These are phyloP conservation scores for Hyphopichia homilentoma DNA, from an alignment of 805 yeast species.

Conservation along the genomic window DNA sequence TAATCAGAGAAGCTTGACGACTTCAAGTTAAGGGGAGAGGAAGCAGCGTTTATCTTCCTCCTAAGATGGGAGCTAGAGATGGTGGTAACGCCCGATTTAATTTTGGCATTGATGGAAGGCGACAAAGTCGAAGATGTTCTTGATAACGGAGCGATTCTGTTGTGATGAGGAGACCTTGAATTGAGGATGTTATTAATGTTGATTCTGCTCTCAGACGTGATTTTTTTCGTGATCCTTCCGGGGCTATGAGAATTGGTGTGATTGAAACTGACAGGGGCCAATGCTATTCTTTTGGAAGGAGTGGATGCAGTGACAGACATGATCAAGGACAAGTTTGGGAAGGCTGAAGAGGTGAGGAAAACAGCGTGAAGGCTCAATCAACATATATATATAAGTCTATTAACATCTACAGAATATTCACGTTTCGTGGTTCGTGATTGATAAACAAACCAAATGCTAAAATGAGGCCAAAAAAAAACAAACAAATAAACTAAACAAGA, in stretches of 20 bases:
- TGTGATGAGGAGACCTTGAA: too few species aligned
- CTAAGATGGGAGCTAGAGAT: neutral
- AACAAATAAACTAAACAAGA: too few species aligned
- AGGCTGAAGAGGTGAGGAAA: neutral
- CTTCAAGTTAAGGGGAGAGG: too few species aligned
- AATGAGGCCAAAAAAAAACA: too few species aligned
- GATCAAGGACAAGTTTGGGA: neutral
- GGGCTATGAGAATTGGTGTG: conserved; percentile 5
- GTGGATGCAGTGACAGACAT: conserved; percentile 3
- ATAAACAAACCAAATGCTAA: too few species aligned
- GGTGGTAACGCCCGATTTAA: neutral
- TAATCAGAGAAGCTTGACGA: conserved; percentile 3
- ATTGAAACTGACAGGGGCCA: conserved; percentile 38
- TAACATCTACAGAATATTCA: too few species aligned
- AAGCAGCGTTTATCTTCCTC: neutral
- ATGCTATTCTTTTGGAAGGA: conserved; percentile 29
- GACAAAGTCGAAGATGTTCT: neutral
- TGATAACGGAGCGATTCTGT: neutral
- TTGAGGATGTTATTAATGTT: too few species aligned
- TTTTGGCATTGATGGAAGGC: neutral
- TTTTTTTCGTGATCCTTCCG: neutral
- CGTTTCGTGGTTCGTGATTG: too few species aligned
- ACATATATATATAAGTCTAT: too few species aligned
- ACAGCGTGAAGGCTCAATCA: neutral
- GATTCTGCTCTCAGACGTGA: neutral